A percentile compares a stretch with the other conserved stretches of the same genome.
Evolutionary conservation across 768 basidiomycete genomes (phyloP).

Genomic region (Tylopilus balloui): DNA sequence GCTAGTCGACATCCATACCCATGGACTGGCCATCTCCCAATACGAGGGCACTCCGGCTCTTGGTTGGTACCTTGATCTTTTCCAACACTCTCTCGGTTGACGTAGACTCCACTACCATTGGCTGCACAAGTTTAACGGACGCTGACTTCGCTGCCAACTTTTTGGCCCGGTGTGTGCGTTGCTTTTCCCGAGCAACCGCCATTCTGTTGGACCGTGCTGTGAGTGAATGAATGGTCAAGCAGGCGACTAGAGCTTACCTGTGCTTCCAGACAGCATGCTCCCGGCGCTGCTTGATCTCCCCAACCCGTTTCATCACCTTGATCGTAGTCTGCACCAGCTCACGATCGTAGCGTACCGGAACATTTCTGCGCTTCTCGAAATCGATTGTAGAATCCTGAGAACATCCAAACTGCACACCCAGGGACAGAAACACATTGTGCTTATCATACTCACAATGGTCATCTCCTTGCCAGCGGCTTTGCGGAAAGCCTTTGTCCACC

Average conservation of each 20-base stretch:
- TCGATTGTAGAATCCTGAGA: slow-evolving; percentile 93
- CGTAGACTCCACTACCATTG: slow-evolving; percentile 42
- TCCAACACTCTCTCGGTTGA: slow-evolving; percentile 54
- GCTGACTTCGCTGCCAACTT: slow-evolving; percentile 47
- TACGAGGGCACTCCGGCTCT: slow-evolving; percentile 67
- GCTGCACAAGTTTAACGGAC: slow-evolving; percentile 64
- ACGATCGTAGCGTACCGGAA: slow-evolving; percentile 95
- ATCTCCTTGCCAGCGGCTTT: slow-evolving; percentile 99
- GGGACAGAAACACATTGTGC: background rate
- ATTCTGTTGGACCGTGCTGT: slow-evolving; percentile 50
- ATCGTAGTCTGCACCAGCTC: slow-evolving; percentile 89
- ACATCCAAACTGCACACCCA: background rate
- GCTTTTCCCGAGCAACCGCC: slow-evolving; percentile 76
- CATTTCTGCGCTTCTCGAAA: slow-evolving; percentile 97
- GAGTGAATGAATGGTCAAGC: background rate
- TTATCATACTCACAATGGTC: slow-evolving; percentile 74
- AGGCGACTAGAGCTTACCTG: slow-evolving; percentile 43
- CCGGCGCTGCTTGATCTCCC: slow-evolving; percentile 85
- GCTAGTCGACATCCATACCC: slow-evolving; percentile 84
- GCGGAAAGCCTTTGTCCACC: slow-evolving; percentile 99
- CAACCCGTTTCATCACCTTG: slow-evolving; percentile 93
- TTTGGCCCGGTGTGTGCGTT: slow-evolving; percentile 68
- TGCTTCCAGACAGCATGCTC: slow-evolving; percentile 97
- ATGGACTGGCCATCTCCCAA: slow-evolving; percentile 82
- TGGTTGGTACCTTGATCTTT: slow-evolving; percentile 71